These are phyloP conservation scores for Nicotiana sylvestris DNA, from an alignment of 257 asterid genomes.

Conservation along the genomic window DNA sequence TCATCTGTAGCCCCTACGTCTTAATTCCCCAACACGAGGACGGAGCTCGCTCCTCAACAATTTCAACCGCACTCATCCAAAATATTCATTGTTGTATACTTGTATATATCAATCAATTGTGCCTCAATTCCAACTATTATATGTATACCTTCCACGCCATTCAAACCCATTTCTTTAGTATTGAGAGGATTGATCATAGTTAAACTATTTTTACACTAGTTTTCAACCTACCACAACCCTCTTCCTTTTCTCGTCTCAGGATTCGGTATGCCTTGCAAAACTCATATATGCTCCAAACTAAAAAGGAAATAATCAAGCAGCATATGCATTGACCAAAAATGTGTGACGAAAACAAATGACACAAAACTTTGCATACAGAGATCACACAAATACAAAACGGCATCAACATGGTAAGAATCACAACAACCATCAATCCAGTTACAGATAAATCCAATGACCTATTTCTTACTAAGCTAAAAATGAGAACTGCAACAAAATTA, in stretches of 20 bases:
- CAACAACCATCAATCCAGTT: neutral
- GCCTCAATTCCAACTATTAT: neutral
- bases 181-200: neutral
- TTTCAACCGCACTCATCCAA: no score
- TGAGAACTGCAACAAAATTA: neutral
- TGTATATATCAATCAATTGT: neutral
- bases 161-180: neutral
- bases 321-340: neutral
- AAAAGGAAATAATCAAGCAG: neutral
- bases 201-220: neutral
- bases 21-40: no score
- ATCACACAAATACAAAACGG: neutral
- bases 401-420: neutral
- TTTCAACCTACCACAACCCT: neutral
- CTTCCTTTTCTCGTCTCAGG: neutral
- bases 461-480: neutral
- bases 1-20: neutral
- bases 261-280: neutral
- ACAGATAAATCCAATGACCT: neutral
- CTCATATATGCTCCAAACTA: neutral
- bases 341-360: neutral
- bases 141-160: neutral
- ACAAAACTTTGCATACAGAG: neutral
- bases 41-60: no score
- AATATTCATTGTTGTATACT: neutral